Evolutionary conservation across 306 rosid genomes (phyloP).

Genomic region (Prunus kanzakura): DNA sequence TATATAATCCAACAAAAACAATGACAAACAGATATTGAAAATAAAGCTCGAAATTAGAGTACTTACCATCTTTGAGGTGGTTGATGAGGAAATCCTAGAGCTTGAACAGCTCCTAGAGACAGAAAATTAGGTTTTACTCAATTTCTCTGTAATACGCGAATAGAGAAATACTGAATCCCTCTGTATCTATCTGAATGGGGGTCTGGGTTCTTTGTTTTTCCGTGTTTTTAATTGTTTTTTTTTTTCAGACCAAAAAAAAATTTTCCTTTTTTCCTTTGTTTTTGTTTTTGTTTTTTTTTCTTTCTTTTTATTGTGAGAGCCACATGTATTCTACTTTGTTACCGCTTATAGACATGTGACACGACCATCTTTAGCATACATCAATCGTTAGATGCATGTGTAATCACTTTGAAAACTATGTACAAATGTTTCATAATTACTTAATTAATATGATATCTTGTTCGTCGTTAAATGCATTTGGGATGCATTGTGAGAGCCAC

Average conservation of each 20-base stretch:
- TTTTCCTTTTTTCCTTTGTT: fast-evolving
- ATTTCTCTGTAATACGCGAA: constrained; percentile 1
- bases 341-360: no score
- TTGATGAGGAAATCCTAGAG: not conserved
- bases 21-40: not conserved
- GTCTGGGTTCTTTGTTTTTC: not conserved
- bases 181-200: not conserved
- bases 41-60: not conserved
- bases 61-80: constrained; percentile 27
- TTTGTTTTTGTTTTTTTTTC: not conserved
- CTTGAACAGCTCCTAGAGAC: constrained; percentile 4
- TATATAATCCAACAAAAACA: not conserved
- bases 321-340: no score
- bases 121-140: constrained; percentile 26
- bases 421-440: no score
- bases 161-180: not conserved
- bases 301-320: not conserved
- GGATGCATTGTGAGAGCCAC: no score
- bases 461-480: no score
- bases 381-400: no score
- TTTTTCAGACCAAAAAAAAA: no score
- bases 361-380: no score
- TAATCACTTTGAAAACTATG: no score
- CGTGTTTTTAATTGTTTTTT: not conserved
- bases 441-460: no score